phyloP scores from a whole-genome alignment of 306 rosid genomes.

The Acacia acuminata region DNA sequence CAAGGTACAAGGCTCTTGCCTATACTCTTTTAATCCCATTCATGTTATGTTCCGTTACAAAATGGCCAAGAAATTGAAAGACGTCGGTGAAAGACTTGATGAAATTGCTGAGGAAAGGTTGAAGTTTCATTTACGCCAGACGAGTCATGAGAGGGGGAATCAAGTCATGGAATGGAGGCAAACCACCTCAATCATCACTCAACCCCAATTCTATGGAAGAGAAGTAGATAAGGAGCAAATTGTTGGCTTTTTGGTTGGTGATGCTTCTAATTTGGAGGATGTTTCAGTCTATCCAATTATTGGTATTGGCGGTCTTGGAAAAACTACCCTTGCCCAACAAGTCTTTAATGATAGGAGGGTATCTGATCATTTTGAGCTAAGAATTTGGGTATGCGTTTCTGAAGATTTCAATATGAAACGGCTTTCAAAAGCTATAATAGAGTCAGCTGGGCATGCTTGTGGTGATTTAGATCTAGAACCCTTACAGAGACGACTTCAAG shows the following conservation, averaged over 20 bases:
- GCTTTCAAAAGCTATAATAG: background rate
- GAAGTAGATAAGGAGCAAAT: background rate
- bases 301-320: slow-evolving; percentile 25
- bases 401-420: background rate
- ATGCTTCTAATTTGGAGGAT: background rate
- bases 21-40: too few species aligned
- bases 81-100: background rate
- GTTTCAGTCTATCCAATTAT: background rate
- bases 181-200: background rate
- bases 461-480: background rate
- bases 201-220: slow-evolving; percentile 24
- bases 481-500: background rate
- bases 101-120: background rate
- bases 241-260: background rate
- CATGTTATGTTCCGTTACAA: background rate
- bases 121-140: background rate
- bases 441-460: background rate
- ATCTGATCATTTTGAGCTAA: background rate
- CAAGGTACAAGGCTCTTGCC: too few species aligned
- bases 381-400: background rate
- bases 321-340: slow-evolving; percentile 1
- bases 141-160: background rate
- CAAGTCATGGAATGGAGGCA: background rate
- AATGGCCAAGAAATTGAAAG: background rate
- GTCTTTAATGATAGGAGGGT: slow-evolving; percentile 10